These are phyloP conservation scores for Umbilicaria muhlenbergii DNA, from an alignment of 495 filamentous ascomycete species.

Conservation along the genomic window DNA sequence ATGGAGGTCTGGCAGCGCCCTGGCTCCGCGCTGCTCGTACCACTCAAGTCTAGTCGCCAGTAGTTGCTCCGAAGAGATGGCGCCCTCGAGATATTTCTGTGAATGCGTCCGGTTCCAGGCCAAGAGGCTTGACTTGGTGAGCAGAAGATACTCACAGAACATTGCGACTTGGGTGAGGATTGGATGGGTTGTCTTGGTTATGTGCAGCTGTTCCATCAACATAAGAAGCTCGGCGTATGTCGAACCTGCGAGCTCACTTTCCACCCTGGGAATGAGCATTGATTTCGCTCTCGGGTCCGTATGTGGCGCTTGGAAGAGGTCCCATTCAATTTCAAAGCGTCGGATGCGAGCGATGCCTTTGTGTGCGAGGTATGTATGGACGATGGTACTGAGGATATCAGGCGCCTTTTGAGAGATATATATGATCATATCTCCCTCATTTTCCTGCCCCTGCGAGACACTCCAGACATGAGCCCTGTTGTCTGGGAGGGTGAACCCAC, in stretches of 20 bases:
- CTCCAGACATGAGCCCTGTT: slow-evolving; percentile 13
- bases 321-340: slow-evolving; percentile 13
- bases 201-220: slow-evolving; percentile 29
- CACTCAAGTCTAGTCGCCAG: slow-evolving; percentile 32
- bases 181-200: slow-evolving; percentile 19
- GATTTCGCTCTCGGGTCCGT: too few species aligned
- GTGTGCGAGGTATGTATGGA: slow-evolving; percentile 17
- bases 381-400: slow-evolving; percentile 8
- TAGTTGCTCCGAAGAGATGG: slow-evolving; percentile 24
- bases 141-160: slow-evolving; percentile 27
- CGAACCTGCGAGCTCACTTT: slow-evolving; percentile 36
- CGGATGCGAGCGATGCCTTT: slow-evolving; percentile 7
- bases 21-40: slow-evolving; percentile 28
- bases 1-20: slow-evolving; percentile 32
- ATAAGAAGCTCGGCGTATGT: slow-evolving; percentile 35
- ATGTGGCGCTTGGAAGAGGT: neutral
- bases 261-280: slow-evolving; percentile 26
- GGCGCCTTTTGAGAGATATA: slow-evolving; percentile 12
- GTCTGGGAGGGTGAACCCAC: slow-evolving; percentile 13
- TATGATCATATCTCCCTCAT: slow-evolving; percentile 2
- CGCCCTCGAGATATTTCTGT: slow-evolving; percentile 35
- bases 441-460: neutral
- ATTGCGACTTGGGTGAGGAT: slow-evolving; percentile 15
- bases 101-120: slow-evolving; percentile 30
- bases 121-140: slow-evolving; percentile 34